Base-by-base conservation (phyloP, 371 early-diverging fungal genomes). In the Mortierella polycephala region DNA sequence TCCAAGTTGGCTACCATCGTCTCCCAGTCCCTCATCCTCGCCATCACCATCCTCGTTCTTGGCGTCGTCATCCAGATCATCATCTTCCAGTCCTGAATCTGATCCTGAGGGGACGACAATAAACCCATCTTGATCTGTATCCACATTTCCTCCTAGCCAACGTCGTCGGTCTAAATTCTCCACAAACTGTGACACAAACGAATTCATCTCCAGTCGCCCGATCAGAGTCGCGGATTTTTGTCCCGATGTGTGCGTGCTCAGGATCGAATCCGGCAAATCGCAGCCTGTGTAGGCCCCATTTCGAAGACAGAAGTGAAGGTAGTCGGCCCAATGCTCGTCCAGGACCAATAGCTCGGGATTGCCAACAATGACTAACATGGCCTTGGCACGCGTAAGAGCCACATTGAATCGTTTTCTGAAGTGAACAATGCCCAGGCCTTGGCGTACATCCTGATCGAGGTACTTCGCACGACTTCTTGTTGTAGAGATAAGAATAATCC, bases 361-460 rank as follows among this genome's bases (percentile, higher is more conserved):
- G 21, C 84, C 84, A 18, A 83, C 67, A 30, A 83, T 75, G 21
- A 82, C 75, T 58, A 83, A 56, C 69, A 83, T 69, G 11, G 83
- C 80, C 69, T 61, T 75, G 5, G 88, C 86, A 0, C 88, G 75
- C 10, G 88, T 88, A 53, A 88, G 39, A 0, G 86, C 85, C 12
- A 88, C 88, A 57, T 88, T 88, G 64, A 88, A 83, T 54, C 86
- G 61, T 75, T 83, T 82, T 45, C 84, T 73, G 57, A 70, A 69
- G 18, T 77, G 69, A 9, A 86, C 75, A 11, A 88, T 51, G 6
- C 88, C 88, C 9, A 85, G 50, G 10, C 83, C 80, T 40, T 62
- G 62, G 10, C 64, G 67, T 10, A 81, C 56, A 77, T 88, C 88
- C 40, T 82, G 67, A 37, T 74, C 62, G 30, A 86, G 52, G 64